These are phyloP conservation scores for Candida mattraensis DNA, from an alignment of 805 yeast species.

Conservation along the genomic window DNA sequence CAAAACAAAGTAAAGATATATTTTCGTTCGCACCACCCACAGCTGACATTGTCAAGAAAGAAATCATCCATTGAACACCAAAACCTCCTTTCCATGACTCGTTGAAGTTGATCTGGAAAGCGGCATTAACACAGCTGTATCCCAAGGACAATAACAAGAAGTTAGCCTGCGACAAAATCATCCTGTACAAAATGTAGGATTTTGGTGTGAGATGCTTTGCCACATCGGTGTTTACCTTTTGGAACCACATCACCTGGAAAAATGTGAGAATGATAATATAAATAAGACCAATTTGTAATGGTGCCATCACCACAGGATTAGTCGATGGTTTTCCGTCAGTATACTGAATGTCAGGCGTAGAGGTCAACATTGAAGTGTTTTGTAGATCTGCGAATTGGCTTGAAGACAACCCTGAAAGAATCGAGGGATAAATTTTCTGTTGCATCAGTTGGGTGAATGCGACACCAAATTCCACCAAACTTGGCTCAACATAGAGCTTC, in stretches of 20 bases:
- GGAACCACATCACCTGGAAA: constrained; percentile 65
- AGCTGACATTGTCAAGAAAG: constrained; percentile 68
- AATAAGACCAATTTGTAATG: constrained; percentile 73
- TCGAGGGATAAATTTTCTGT: constrained; percentile 20
- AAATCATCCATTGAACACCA: constrained; percentile 70
- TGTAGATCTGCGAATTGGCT: constrained; percentile 24
- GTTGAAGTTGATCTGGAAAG: constrained; percentile 63
- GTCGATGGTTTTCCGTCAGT: constrained; percentile 52
- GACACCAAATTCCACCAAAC: constrained; percentile 38
- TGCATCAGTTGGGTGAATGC: constrained; percentile 26
- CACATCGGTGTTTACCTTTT: constrained; percentile 50
- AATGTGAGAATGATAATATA: constrained; percentile 70
- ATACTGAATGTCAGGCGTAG: constrained; percentile 20
- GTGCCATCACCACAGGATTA: constrained; percentile 56
- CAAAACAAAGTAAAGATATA: constrained; percentile 49
- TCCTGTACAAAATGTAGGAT: constrained; percentile 54
- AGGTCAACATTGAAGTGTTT: constrained; percentile 19
- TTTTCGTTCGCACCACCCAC: constrained; percentile 77
- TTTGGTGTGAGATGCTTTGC: constrained; percentile 42
- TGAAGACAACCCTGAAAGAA: constrained; percentile 32
- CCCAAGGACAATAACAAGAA: constrained; percentile 59
- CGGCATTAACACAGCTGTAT: constrained; percentile 60
- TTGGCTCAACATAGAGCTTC: constrained; percentile 44
- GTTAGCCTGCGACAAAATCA: constrained; percentile 47
- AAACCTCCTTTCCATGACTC: constrained; percentile 63